A percentile compares a stretch with the other conserved stretches of the same genome.
Evolutionary conservation across 345 rosid species (phyloP).

Genomic region (Lagerstroemia speciosa): DNA sequence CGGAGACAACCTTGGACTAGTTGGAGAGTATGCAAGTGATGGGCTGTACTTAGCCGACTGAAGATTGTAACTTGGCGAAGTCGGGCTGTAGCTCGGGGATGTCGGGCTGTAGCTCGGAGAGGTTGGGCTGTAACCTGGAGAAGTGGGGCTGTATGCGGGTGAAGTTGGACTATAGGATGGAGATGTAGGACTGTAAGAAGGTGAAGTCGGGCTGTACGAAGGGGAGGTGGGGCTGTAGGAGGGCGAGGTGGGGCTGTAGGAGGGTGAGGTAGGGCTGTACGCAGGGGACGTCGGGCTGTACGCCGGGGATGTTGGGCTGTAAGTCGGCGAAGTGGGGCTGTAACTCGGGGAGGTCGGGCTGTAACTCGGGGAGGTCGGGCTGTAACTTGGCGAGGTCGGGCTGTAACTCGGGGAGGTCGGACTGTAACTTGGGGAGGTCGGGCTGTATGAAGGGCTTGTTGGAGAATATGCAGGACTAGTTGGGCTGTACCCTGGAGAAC

Average conservation of each 20-base stretch:
- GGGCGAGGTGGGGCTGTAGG: constrained; percentile 84
- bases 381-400: constrained; percentile 73
- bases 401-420: constrained; percentile 78
- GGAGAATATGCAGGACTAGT: constrained; percentile 81
- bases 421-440: constrained; percentile 38
- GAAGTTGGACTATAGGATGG: constrained; percentile 80
- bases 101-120: constrained; percentile 73
- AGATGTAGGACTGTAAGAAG: constrained; percentile 72
- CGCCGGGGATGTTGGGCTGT: constrained; percentile 74
- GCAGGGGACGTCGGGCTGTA: constrained; percentile 83
- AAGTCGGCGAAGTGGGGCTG: constrained; percentile 65
- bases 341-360: constrained; percentile 73
- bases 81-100: constrained; percentile 58
- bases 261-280: constrained; percentile 77
- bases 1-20: constrained; percentile 82
- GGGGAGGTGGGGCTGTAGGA: constrained; percentile 81
- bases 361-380: constrained; percentile 67
- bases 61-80: constrained; percentile 55
- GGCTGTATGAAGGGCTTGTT: constrained; percentile 41
- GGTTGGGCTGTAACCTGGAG: constrained; percentile 72
- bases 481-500: constrained; percentile 80
- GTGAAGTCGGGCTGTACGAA: constrained; percentile 68
- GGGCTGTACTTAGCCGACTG: constrained; percentile 72
- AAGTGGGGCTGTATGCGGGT: constrained; percentile 74
- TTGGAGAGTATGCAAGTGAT: constrained; percentile 79